Evolutionary conservation across 148 eudicot genomes (phyloP), one percentile per base, ranked within the genome.

Genomic region (Silene latifolia): DNA sequence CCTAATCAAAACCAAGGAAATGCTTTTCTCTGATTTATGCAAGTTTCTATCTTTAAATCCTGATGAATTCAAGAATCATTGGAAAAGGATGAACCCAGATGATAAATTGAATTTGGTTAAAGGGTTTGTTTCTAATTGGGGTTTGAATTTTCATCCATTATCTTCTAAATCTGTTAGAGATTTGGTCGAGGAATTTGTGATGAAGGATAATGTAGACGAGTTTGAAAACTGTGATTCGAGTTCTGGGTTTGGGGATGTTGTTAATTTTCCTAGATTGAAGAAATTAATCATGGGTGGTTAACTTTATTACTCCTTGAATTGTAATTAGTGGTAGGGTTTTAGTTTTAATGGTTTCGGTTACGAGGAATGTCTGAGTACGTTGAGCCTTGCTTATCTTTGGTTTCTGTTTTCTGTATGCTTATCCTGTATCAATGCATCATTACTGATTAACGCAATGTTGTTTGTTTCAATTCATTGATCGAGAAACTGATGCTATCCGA

Each of bases 81-180:
- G 96, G 97, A 78, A 57, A 72, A 82, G 35, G 67, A 75, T 91
- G 90, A 68, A 19, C 64, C 89, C 89, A 35, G 91, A 88, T 57
- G 91, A 91, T 21, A 87, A 83, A 67, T 44, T 82, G 84, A 87
- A 76, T 74, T 79, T 91, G 80, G 85, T 78, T 51, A 74, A 85
- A 76, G 92, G 80, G 75, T 93, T 93, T 81, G 87, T 93, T 66
- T 80, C 85, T 6, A 86, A 83, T 47, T 93, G 98, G 98, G 88
- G 91, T 56, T 82, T 53, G 18, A 73, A 80, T 77, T 93, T 91
- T 81, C 91, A 89, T 65, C 98, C 98, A 11, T 81, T 93, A 29
- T 89, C 95, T 25, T 81, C 87, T 2, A 86, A 74, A 39, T 83
- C 88, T 73, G 89, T 89, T 23, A 87, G 80, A 56, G 91, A 85